A percentile compares a stretch with the other conserved stretches of the same genome.
Evolutionary conservation across 257 asterid species (phyloP).

Genomic region (Lithospermum erythrorhizon): DNA sequence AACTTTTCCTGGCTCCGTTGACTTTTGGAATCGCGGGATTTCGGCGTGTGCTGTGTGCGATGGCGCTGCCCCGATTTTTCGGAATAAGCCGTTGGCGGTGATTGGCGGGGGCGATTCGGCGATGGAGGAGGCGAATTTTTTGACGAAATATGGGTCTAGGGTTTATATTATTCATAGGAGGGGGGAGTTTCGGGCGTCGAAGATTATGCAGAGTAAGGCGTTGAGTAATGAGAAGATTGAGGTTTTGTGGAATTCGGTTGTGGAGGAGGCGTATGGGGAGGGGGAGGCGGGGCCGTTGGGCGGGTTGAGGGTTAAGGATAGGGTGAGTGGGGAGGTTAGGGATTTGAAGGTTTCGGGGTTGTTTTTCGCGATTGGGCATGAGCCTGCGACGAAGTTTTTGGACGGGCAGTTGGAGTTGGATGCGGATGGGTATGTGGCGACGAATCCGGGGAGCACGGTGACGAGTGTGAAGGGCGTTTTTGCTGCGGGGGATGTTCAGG

Average conservation of each 20-base stretch:
- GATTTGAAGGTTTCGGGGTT: constrained; percentile 66
- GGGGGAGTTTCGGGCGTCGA: constrained; percentile 78
- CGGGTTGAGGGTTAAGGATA: constrained; percentile 74
- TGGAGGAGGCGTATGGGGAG: constrained; percentile 76
- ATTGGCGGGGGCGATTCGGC: constrained; percentile 99
- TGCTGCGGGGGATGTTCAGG: constrained; percentile 99
- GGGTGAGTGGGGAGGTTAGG: constrained; percentile 48
- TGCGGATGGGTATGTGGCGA: constrained; percentile 74
- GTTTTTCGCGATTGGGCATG: constrained; percentile 93
- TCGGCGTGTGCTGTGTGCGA: constrained; percentile 98
- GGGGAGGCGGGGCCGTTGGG: constrained; percentile 24
- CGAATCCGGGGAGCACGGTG: constrained; percentile 64
- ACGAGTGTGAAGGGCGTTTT: constrained; percentile 92
- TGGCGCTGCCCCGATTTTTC: constrained; percentile 87
- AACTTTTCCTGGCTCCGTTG: constrained; percentile 54
- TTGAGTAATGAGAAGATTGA: constrained; percentile 59
- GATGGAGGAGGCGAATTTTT: constrained; percentile 89
- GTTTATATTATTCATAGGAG: constrained; percentile 84
- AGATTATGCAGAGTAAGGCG: constrained; percentile 83
- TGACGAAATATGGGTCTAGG: constrained; percentile 83
- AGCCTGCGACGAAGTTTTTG: constrained; percentile 86
- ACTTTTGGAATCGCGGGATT: constrained; percentile 86
- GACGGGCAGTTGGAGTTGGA: constrained; percentile 83
- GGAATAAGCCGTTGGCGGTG: constrained; percentile 75
- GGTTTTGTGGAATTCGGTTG: constrained; percentile 75